Percentiles rank a stretch among this genome's conserved stretches.
Evolutionary conservation across 495 filamentous ascomycete species (phyloP).

Genomic region (Podospora pseudocomata): DNA sequence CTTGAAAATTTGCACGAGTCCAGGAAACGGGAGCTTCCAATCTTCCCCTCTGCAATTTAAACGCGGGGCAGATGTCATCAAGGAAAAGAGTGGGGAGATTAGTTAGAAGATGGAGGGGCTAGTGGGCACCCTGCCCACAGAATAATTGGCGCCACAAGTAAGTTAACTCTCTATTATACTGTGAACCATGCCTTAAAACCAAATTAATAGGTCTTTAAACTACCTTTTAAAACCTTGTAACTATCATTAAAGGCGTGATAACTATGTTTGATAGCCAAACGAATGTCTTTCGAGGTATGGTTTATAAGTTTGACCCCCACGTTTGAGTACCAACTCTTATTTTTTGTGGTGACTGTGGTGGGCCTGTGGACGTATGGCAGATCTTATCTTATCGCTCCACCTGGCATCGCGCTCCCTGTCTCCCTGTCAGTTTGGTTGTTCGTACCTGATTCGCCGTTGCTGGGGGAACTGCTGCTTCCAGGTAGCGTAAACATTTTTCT

Average conservation of each 20-base stretch:
- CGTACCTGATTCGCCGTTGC: slow-evolving; percentile 11
- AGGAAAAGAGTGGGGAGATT: neutral
- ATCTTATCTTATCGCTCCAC: slow-evolving; percentile 23
- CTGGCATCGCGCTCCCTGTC: neutral
- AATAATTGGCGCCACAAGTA: too few relatives aligned
- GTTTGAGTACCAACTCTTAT: too few relatives aligned
- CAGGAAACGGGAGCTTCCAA: neutral
- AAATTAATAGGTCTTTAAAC: too few relatives aligned
- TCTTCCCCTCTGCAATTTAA: neutral
- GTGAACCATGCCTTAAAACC: too few relatives aligned
- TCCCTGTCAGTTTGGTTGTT: neutral
- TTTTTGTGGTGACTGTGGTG: neutral
- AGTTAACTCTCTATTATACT: too few relatives aligned
- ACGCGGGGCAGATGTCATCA: neutral
- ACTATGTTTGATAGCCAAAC: too few relatives aligned
- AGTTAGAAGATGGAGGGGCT: slow-evolving; percentile 1
- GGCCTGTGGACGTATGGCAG: neutral
- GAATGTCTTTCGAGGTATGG: too few relatives aligned
- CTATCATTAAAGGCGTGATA: too few relatives aligned
- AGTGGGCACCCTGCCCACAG: too few relatives aligned
- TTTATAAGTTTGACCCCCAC: too few relatives aligned
- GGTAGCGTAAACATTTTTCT: slow-evolving; percentile 15
- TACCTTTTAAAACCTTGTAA: too few relatives aligned
- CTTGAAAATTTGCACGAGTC: neutral
- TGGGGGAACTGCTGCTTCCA: slow-evolving; percentile 4